Evolutionary conservation across 495 filamentous ascomycete species (phyloP).

Genomic region (Tuber magnatum): DNA sequence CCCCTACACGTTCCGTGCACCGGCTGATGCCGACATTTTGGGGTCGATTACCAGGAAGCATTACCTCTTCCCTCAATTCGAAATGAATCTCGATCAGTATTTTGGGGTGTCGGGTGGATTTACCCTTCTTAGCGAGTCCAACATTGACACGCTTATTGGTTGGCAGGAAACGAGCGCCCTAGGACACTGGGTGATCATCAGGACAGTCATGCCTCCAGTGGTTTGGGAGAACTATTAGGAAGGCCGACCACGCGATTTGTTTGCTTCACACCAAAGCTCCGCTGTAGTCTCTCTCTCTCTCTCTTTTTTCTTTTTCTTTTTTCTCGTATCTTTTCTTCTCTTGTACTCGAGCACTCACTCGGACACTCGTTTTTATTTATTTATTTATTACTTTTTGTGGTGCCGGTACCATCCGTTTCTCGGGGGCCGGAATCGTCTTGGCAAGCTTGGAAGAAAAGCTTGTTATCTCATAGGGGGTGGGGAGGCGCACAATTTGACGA

Average conservation of each 20-base stretch:
- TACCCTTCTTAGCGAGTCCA: conserved; percentile 50
- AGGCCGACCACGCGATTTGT: neutral
- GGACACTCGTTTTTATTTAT: too few species aligned
- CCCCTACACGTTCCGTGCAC: conserved; percentile 60
- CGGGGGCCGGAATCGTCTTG: neutral
- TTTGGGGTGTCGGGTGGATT: conserved; percentile 44
- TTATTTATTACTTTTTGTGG: neutral
- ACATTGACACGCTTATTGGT: conserved; percentile 55
- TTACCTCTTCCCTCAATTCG: conserved; percentile 66
- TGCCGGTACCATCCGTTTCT: neutral
- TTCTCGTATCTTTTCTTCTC: neutral
- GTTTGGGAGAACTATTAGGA: conserved; percentile 87
- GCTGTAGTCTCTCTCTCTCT: neutral
- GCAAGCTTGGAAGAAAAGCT: neutral
- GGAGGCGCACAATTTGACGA: neutral
- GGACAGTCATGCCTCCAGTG: conserved; percentile 64
- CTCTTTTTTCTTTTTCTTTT: neutral
- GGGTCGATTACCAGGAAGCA: conserved; percentile 60
- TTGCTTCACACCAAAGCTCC: neutral
- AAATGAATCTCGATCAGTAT: conserved; percentile 54
- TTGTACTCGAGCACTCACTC: too few species aligned
- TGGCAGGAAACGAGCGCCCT: conserved; percentile 68
- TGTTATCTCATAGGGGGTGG: neutral
- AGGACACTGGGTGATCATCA: conserved; percentile 87
- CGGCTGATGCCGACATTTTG: conserved; percentile 60